A percentile compares a stretch with the other conserved stretches of the same genome.
Evolutionary conservation across 2,329 filamentous ascomycete species (phyloP).

Genomic region (Dactylellina leptospora): DNA sequence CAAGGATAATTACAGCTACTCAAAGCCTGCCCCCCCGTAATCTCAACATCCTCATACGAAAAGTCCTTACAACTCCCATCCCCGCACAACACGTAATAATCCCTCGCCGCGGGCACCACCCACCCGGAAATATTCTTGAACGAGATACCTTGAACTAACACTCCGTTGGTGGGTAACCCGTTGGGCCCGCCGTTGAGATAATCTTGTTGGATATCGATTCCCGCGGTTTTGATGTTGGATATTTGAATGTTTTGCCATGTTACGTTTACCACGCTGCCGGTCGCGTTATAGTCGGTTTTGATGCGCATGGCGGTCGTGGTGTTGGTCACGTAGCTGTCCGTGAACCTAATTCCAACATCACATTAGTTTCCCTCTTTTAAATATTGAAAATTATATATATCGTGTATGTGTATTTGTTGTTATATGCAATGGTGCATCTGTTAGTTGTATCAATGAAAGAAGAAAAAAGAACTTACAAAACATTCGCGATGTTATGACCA

Average conservation of each 20-base stretch:
- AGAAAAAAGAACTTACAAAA: constrained; percentile 55
- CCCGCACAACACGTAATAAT: constrained; percentile 62
- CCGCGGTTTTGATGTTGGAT: constrained; percentile 63
- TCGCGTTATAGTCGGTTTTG: constrained; percentile 61
- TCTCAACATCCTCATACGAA: constrained; percentile 59
- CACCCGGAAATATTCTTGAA: constrained; percentile 59
- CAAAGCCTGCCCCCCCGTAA: constrained; percentile 58
- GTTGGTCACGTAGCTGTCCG: constrained; percentile 57
- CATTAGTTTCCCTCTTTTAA: too few relatives aligned
- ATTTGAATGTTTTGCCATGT: constrained; percentile 64
- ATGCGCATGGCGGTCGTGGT: constrained; percentile 60
- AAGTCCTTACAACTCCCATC: constrained; percentile 61
- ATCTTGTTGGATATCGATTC: constrained; percentile 67
- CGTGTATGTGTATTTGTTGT: too few relatives aligned
- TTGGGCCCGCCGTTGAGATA: constrained; percentile 64
- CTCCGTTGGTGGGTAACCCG: constrained; percentile 60
- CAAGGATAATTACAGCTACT: constrained; percentile 58
- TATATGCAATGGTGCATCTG: too few relatives aligned
- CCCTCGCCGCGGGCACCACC: constrained; percentile 57
- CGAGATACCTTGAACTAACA: constrained; percentile 57
- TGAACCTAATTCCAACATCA: constrained; percentile 55
- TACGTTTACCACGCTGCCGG: constrained; percentile 61
- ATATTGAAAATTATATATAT: too few relatives aligned
- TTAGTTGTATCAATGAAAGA: not conserved
- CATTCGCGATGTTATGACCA: constrained; percentile 59